Conservation (phyloP, 2,329 filamentous ascomycete species). For the Boeremia exigua region DNA sequence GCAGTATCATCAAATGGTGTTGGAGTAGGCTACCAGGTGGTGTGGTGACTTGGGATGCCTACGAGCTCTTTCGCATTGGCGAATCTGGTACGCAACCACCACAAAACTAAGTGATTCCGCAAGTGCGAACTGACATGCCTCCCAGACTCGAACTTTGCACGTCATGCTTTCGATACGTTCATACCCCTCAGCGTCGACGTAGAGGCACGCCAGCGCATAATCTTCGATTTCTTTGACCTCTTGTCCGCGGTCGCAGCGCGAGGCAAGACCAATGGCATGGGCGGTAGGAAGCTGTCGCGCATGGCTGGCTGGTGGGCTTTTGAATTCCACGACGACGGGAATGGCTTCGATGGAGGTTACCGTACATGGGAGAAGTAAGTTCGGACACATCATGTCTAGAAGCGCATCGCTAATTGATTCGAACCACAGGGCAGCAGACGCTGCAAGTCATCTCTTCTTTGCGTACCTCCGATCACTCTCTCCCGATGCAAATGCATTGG, state of each 20-base stretch:
- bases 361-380: constrained; percentile 81
- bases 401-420: constrained; percentile 37
- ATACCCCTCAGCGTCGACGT: constrained; percentile 93
- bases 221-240: constrained; percentile 96
- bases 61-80: constrained; percentile 93
- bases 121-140: constrained; percentile 25
- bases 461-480: constrained; percentile 90
- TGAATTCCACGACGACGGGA: constrained; percentile 83
- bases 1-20: constrained; percentile 96
- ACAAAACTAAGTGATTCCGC: constrained; percentile 5
- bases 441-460: constrained; percentile 96
- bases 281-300: constrained; percentile 89
- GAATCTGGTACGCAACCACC: constrained; percentile 72
- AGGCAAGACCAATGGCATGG: constrained; percentile 90
- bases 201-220: constrained; percentile 82
- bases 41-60: constrained; percentile 95
- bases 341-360: constrained; percentile 94
- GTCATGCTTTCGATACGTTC: constrained; percentile 94
- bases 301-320: constrained; percentile 99
- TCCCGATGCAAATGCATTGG: constrained; percentile 74
- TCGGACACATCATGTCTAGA: background rate
- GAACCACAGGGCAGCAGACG: constrained; percentile 78
- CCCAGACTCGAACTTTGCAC: constrained; percentile 86
- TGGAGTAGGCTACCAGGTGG: constrained; percentile 92
- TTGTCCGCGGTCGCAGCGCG: constrained; percentile 89